A percentile compares a stretch with the other conserved stretches of the same genome.
Evolutionary conservation across 768 basidiomycete genomes (phyloP).

Genomic region (Calvatia gigantea): DNA sequence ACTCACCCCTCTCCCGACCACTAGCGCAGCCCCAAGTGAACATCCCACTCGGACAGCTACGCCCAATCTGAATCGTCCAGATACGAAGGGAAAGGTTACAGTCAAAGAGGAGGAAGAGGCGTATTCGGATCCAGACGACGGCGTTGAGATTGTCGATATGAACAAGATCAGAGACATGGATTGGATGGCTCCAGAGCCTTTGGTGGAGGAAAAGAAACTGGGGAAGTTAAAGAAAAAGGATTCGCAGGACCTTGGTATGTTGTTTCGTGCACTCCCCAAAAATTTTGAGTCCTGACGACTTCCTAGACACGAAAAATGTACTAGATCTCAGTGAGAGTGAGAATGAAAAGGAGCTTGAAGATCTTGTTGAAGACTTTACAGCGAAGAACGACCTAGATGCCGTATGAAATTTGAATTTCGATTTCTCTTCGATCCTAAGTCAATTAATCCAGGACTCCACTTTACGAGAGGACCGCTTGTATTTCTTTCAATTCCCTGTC

Average conservation of each 20-base stretch:
- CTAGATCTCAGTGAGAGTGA: slow-evolving; percentile 73
- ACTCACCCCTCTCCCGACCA: slow-evolving; percentile 32
- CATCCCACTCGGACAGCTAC: slow-evolving; percentile 48
- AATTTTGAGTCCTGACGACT: background rate
- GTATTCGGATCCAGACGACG: slow-evolving; percentile 87
- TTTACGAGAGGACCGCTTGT: slow-evolving; percentile 63
- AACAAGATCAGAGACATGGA: slow-evolving; percentile 74
- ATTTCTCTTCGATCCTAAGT: background rate
- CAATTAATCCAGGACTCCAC: slow-evolving; percentile 38
- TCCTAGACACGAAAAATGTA: slow-evolving; percentile 51
- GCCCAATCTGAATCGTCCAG: slow-evolving; percentile 33
- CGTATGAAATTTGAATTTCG: slow-evolving; percentile 26
- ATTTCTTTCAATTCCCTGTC: slow-evolving; percentile 87
- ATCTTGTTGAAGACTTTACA: slow-evolving; percentile 70
- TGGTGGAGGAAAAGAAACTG: slow-evolving; percentile 43
- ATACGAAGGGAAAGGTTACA: slow-evolving; percentile 21
- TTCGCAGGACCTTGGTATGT: slow-evolving; percentile 25
- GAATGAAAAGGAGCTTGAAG: slow-evolving; percentile 76
- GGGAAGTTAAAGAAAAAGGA: slow-evolving; percentile 42
- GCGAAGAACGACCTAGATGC: slow-evolving; percentile 33
- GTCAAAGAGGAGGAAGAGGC: slow-evolving; percentile 46
- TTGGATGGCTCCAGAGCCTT: slow-evolving; percentile 83
- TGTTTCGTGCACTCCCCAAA: background rate
- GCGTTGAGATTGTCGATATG: slow-evolving; percentile 85
- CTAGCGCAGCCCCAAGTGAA: slow-evolving; percentile 39